These are phyloP conservation scores for Ceratonia siliqua DNA, from an alignment of 306 rosid species.

Conservation along the genomic window DNA sequence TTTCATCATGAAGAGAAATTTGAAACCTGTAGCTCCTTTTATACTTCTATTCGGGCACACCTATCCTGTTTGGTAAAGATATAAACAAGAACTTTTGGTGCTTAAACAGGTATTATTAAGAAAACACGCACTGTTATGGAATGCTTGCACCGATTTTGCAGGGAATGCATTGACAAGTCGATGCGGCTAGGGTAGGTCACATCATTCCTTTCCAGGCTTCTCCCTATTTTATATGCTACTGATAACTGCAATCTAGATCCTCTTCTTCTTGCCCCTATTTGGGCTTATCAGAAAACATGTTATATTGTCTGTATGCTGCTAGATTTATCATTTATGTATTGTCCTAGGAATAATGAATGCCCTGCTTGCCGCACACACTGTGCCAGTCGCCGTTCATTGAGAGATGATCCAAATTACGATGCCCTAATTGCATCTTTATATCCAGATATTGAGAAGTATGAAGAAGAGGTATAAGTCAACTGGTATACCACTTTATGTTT, in stretches of 20 bases:
- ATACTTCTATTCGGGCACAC: not conserved
- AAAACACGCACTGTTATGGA: constrained; percentile 95
- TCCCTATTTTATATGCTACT: constrained; percentile 27
- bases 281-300: constrained; percentile 18
- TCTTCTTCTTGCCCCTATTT: constrained; percentile 12
- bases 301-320: constrained; percentile 1
- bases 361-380: constrained; percentile 97
- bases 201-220: constrained; percentile 24
- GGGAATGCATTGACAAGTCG: constrained; percentile 95
- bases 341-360: constrained; percentile 84
- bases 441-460: constrained; percentile 89
- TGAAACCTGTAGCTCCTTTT: constrained; percentile 20
- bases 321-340: constrained; percentile 28
- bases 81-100: constrained; percentile 19
- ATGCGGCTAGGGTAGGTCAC: constrained; percentile 80
- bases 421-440: constrained; percentile 72
- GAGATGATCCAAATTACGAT: constrained; percentile 94
- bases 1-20: not conserved
- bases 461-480: constrained; percentile 66
- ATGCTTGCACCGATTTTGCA: constrained; percentile 90
- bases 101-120: constrained; percentile 71
- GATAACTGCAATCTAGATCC: not conserved
- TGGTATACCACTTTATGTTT: constrained; percentile 24
- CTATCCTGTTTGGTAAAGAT: constrained; percentile 20
- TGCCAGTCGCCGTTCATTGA: constrained; percentile 90